Conservation (phyloP, 306 rosid species). For the Echinosophora koreensis region DNA sequence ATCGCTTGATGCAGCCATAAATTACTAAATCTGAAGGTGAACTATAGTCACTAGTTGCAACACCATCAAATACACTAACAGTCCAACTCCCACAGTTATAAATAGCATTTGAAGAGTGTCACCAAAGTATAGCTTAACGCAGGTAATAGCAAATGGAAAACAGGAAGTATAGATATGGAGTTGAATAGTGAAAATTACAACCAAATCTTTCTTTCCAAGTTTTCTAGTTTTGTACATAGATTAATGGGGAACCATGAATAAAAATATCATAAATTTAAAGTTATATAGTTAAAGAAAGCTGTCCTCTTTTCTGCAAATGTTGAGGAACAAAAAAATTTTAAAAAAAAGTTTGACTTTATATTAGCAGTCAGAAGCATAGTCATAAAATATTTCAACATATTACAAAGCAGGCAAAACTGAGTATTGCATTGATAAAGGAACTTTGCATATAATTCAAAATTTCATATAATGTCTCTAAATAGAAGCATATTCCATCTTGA, state of each 20-base stretch:
- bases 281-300: neutral
- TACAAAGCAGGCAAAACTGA: neutral
- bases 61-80: neutral
- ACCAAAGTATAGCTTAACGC: conserved; percentile 10
- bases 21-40: neutral
- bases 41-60: conserved; percentile 12
- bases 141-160: neutral
- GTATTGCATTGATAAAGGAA: neutral
- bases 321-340: neutral
- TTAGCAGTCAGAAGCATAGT: conserved; percentile 1
- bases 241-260: neutral
- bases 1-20: neutral
- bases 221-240: neutral
- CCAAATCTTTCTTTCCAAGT: conserved; percentile 4
- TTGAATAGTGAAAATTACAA: conserved; percentile 7
- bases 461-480: neutral
- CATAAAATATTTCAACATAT: neutral
- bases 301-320: conserved; percentile 7
- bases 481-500: neutral
- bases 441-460: neutral
- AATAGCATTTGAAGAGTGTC: conserved; percentile 1
- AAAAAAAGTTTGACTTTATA: neutral
- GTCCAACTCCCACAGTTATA: conserved; percentile 26
- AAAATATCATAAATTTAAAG: neutral
- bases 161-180: neutral